phyloP scores from a whole-genome alignment of 495 filamentous ascomycete genomes.

The Mytilinidion resinicola region DNA sequence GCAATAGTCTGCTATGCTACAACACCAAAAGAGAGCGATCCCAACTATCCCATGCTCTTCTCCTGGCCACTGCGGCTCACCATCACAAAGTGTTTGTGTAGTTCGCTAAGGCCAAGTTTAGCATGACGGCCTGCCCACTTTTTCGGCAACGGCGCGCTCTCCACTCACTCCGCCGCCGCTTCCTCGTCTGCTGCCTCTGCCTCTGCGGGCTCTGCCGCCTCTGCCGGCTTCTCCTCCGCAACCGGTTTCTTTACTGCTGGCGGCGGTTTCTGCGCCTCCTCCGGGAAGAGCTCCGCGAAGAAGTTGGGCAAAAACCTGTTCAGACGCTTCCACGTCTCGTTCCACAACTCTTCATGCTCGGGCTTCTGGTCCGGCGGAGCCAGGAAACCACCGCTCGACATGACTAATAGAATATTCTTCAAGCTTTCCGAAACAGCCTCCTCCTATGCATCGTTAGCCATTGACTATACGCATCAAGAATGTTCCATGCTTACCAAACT shows the following conservation, averaged over 20 bases:
- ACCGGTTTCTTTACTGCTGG: conserved; percentile 1
- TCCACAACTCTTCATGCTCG: conserved; percentile 58
- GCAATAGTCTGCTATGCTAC: too few relatives aligned
- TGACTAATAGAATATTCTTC: conserved; percentile 94
- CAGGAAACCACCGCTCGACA: conserved; percentile 84
- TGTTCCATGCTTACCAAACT: conserved; percentile 58
- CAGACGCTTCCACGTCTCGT: conserved; percentile 79
- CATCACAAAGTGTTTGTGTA: too few relatives aligned
- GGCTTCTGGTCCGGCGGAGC: conserved; percentile 61
- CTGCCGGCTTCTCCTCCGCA: conserved; percentile 9
- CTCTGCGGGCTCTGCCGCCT: conserved; percentile 7
- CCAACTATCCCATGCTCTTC: too few relatives aligned
- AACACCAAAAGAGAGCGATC: too few relatives aligned
- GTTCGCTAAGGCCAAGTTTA: too few relatives aligned
- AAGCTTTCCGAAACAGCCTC: conserved; percentile 93
- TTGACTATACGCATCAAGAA: neutral
- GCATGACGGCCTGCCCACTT: too few relatives aligned
- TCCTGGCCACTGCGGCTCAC: too few relatives aligned
- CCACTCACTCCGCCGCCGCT: conserved; percentile 2
- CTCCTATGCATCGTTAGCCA: conserved; percentile 48
- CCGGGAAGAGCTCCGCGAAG: conserved; percentile 42
- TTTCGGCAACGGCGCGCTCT: too few relatives aligned
- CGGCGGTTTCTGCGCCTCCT: conserved; percentile 29
- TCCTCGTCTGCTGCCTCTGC: conserved; percentile 7
- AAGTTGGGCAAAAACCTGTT: conserved; percentile 85